phyloP scores from a whole-genome alignment of 306 rosid genomes.

The Medicago lupulina region DNA sequence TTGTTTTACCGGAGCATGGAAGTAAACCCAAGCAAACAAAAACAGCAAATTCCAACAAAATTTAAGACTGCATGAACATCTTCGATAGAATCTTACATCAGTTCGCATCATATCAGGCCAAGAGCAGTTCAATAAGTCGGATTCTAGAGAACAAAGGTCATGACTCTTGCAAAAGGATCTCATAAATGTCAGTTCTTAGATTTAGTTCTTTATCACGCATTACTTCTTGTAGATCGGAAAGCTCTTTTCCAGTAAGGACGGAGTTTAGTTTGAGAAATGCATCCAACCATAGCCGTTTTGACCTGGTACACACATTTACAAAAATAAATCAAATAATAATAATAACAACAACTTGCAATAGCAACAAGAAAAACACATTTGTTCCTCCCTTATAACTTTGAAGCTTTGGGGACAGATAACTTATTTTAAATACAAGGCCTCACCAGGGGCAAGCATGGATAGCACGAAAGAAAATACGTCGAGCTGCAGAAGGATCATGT shows the following conservation, averaged over 20 bases:
- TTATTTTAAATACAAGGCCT: slow-evolving; percentile 38
- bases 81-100: background rate
- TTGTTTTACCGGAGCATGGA: background rate
- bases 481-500: slow-evolving; percentile 69
- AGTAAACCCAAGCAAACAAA: background rate
- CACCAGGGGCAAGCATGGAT: slow-evolving; percentile 98
- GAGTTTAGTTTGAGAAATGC: slow-evolving; percentile 80
- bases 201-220: slow-evolving; percentile 96
- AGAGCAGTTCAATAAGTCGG: slow-evolving; percentile 9
- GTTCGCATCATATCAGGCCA: background rate
- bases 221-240: slow-evolving; percentile 96
- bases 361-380: background rate
- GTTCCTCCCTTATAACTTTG: background rate
- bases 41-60: slow-evolving; percentile 24
- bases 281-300: slow-evolving; percentile 91
- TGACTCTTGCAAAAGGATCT: slow-evolving; percentile 83
- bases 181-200: slow-evolving; percentile 91
- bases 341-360: background rate
- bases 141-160: slow-evolving; percentile 38
- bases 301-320: slow-evolving; percentile 58
- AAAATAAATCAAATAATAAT: background rate
- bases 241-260: slow-evolving; percentile 75
- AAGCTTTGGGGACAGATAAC: background rate
- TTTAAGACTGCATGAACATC: background rate
- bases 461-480: slow-evolving; percentile 89